Evolutionary conservation across 352 stramenopile genomes (phyloP), one percentile per base, ranked within the genome.

Genomic region (Phytopythium boreale): DNA sequence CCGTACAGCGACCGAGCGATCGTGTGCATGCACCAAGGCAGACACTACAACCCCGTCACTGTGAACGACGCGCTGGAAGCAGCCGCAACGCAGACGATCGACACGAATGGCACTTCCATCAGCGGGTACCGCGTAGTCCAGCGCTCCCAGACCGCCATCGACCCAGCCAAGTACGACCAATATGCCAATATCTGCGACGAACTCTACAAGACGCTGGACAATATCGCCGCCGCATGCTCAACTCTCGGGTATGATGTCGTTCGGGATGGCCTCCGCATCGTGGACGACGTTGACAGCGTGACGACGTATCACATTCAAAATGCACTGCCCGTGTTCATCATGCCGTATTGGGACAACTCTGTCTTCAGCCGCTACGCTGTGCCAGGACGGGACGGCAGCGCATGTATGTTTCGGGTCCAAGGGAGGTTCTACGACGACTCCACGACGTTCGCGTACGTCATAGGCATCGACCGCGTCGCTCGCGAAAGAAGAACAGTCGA

Each of bases 1-100:
- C 60, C 65, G 17, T 71, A 64, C 31, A 53, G 46, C 12, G 65
- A 71, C 36, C 60, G 65, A 34, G 49, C 26, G 9, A 56, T 71
- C 29, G 60, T 67, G 31, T 71, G 65, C 56, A 56, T 71, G 8
- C 53, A 26, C 3, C 55, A 58, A 27, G 56, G 61, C 9, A 49
- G 56, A 0, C 17, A 34, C 8, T 58, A 58, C 46, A 55, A 44
- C 11, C n/a, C 50, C 11, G 31, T 63, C 29, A 17, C 46, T n/a
- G 46, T 63, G n/a, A 49, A 56, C 24, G 46, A 63, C 14, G 59
- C 59, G 5, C n/a, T 63, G 10, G 24, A 41, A 22, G 17, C 24
- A 9, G 10, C 9, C 14, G 24, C n/a, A 22, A 14, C 46, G 0
- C 2, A 14, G 3, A 20, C 49, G 22, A 36, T 37, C 47, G 59